A percentile compares a stretch with the other conserved stretches of the same genome.
Conservation (phyloP, 805 yeast genomes). For the Clavispora fructus region DNA sequence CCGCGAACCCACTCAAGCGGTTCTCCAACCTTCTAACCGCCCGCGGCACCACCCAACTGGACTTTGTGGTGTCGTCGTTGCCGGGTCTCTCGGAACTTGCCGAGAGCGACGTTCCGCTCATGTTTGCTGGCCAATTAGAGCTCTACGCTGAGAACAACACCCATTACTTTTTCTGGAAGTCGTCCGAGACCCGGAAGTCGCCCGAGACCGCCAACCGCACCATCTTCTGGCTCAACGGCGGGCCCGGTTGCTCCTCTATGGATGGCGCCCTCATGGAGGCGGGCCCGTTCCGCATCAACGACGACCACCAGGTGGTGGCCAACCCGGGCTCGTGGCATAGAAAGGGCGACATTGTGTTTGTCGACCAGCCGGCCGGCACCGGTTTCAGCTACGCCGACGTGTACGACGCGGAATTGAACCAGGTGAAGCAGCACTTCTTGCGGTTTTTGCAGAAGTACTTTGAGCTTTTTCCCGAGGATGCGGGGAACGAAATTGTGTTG, state of each 20-base stretch:
- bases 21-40: neutral
- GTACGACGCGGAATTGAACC: constrained; percentile 48
- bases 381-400: constrained; percentile 70
- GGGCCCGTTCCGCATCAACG: constrained; percentile 75
- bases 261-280: constrained; percentile 93
- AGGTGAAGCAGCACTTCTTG: constrained; percentile 60
- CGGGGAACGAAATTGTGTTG: constrained; percentile 56
- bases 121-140: constrained; percentile 66
- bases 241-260: constrained; percentile 98
- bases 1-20: constrained; percentile 12
- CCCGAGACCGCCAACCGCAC: constrained; percentile 39
- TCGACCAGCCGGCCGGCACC: constrained; percentile 94
- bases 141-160: constrained; percentile 49
- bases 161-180: constrained; percentile 76
- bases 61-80: constrained; percentile 25
- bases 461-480: constrained; percentile 68
- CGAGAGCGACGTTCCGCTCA: constrained; percentile 37
- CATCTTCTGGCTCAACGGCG: constrained; percentile 92
- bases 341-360: constrained; percentile 70
- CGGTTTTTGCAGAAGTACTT: constrained; percentile 63
- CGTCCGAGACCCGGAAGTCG: constrained; percentile 30
- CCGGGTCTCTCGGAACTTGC: constrained; percentile 35
- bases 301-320: constrained; percentile 36
- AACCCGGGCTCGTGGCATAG: constrained; percentile 84
- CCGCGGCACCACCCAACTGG: constrained; percentile 6